Evolutionary conservation across 768 basidiomycete species (phyloP), one percentile per base, ranked within the genome.

Genomic region (Fistulinella prunicolor): DNA sequence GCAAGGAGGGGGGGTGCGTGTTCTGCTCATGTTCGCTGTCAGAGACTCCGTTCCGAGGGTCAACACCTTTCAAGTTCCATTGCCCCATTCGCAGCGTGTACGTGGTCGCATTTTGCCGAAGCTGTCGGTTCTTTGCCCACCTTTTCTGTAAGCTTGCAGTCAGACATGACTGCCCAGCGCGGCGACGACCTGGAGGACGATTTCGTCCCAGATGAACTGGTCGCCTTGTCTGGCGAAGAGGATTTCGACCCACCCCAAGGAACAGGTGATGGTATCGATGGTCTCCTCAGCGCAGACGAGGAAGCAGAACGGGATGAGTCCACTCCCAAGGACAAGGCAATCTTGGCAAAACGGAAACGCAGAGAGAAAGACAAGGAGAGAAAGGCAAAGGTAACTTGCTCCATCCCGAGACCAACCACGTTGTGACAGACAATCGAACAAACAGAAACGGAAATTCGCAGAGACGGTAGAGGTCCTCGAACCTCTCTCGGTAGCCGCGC

Each of bases 161-260:
- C n/a, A n/a, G n/a, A 49, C 44, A 62, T 64, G 56, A 67, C 61
- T 59, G 58, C 49, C 38, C 66, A 71, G 67, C 74, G 73, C 51
- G 83, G 85, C 36, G 88, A 94, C 73, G 89, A 89, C 73, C 75
- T 94, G 17, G 88, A 87, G 40, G 91, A 93, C 64, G 86, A 91
- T 54, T 90, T 86, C 61, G 72, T 86, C 42, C 76, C 77, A 26
- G 84, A 93, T 52, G 83, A 85, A 37, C 70, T 79, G 13, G 77
- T 87, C 0, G 83, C 81, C 1, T 68, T 79, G 13, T 85, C 82
- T 0, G 84, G 74, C 10, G 83, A 81, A 38, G 86, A 86, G 52
- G 64, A 65, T 44, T 63, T 66, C 16, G 57, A 64, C 21, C 44
- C 61, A 22, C 63, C 42, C 38, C 63, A 58, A 34, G 62, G 60